Percentiles rank a stretch among this genome's conserved stretches.
phyloP scores from a whole-genome alignment of 2,329 filamentous ascomycete genomes.

The Truncatella angustata region DNA sequence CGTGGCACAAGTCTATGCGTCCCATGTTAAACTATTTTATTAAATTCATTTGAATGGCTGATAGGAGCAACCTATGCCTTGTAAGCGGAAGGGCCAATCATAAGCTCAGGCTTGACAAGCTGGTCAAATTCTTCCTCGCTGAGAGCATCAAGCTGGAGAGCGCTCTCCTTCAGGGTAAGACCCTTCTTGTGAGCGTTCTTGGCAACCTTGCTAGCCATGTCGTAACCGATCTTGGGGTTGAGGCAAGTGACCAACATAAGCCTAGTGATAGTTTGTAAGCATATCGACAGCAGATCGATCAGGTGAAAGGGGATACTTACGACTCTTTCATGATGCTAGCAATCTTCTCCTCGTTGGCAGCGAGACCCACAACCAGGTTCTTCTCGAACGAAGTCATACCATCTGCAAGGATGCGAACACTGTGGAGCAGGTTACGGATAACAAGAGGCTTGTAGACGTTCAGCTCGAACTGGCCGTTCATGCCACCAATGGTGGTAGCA shows the following conservation, averaged over 20 bases:
- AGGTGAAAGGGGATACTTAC: constrained; percentile 54
- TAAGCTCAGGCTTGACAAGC: constrained; percentile 88
- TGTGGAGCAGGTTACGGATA: constrained; percentile 94
- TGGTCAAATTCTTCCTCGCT: constrained; percentile 87
- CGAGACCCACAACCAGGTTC: constrained; percentile 82
- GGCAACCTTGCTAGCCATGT: constrained; percentile 94
- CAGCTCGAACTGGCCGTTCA: constrained; percentile 97
- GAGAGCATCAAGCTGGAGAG: constrained; percentile 87
- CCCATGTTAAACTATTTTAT: too few relatives aligned
- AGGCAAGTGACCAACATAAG: constrained; percentile 98
- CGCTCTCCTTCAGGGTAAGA: constrained; percentile 86
- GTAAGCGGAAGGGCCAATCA: constrained; percentile 77
- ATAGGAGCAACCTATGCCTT: too few relatives aligned
- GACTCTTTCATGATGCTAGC: constrained; percentile 88
- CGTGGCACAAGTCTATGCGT: too few relatives aligned
- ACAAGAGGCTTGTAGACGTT: constrained; percentile 99
- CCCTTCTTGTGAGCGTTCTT: constrained; percentile 99
- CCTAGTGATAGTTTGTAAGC: constrained; percentile 42
- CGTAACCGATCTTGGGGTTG: constrained; percentile 95
- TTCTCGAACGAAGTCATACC: constrained; percentile 94
- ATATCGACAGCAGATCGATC: not conserved
- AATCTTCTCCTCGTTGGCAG: constrained; percentile 94
- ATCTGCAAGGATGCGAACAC: constrained; percentile 81
- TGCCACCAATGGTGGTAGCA: constrained; percentile 88
- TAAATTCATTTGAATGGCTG: too few relatives aligned